A percentile compares a stretch with the other conserved stretches of the same genome.
Evolutionary conservation across 2,329 filamentous ascomycete species (phyloP).

Genomic region (Colletotrichum neosansevieriae): DNA sequence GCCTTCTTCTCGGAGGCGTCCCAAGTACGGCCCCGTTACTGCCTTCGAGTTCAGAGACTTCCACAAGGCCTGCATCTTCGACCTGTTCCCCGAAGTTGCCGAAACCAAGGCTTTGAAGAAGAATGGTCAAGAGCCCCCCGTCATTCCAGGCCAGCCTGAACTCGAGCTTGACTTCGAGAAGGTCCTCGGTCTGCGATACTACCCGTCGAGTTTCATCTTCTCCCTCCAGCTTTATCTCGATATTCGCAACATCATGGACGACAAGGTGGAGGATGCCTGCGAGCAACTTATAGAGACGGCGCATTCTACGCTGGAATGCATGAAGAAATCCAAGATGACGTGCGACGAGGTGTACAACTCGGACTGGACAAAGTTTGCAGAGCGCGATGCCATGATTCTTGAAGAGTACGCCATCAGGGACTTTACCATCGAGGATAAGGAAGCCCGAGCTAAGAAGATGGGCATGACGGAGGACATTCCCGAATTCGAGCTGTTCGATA

Average conservation of each 20-base stretch:
- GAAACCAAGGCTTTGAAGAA: not conserved
- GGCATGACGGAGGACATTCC: not conserved
- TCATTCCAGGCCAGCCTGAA: not conserved
- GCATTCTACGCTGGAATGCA: not conserved
- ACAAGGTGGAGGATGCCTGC: conserved; percentile 2
- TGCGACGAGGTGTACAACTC: conserved; percentile 2
- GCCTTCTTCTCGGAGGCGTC: not conserved
- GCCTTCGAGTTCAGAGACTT: not conserved
- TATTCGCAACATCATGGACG: conserved; percentile 15
- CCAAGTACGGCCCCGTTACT: conserved; percentile 13
- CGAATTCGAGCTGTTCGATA: not conserved
- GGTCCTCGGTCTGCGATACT: not conserved
- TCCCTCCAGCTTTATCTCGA: conserved; percentile 10
- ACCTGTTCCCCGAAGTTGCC: conserved; percentile 5
- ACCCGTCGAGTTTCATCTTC: not conserved
- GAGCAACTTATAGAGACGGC: not conserved
- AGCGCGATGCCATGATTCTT: not conserved
- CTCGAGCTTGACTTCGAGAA: conserved; percentile 7
- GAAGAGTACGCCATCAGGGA: not conserved
- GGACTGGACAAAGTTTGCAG: not conserved
- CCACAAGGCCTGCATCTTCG: not conserved
- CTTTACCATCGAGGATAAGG: not conserved
- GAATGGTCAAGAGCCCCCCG: not conserved
- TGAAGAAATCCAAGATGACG: not conserved
- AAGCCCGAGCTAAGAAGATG: not conserved